A percentile compares a stretch with the other conserved stretches of the same genome.
Conservation (phyloP, 257 asterid species). For the Jacaranda mimosifolia region DNA sequence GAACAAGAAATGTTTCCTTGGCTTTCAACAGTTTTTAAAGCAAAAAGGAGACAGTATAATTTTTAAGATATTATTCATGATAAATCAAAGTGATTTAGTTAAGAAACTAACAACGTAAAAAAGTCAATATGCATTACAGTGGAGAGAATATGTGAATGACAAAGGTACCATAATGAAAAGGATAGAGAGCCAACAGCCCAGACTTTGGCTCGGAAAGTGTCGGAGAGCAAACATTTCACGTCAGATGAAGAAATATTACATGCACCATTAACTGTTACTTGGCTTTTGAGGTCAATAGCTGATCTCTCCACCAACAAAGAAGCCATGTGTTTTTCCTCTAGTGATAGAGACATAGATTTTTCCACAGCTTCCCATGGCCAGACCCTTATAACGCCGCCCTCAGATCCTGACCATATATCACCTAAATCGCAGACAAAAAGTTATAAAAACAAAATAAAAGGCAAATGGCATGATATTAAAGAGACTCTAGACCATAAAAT, state of each 20-base stretch:
- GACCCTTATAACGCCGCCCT: constrained; percentile 74
- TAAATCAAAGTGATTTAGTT: not conserved
- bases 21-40: too few species aligned
- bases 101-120: not conserved
- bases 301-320: constrained; percentile 86
- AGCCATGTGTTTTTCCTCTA: constrained; percentile 90
- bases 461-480: not conserved
- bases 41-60: not conserved
- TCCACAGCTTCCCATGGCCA: constrained; percentile 95
- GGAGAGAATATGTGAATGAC: constrained; percentile 9
- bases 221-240: constrained; percentile 75
- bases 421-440: constrained; percentile 55
- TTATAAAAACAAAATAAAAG: not conserved
- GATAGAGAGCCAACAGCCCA: constrained; percentile 86
- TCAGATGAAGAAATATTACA: constrained; percentile 89
- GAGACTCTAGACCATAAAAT: not conserved
- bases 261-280: constrained; percentile 85
- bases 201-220: constrained; percentile 67
- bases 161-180: constrained; percentile 82
- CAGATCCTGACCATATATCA: constrained; percentile 96
- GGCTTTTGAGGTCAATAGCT: constrained; percentile 76
- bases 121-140: not conserved
- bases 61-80: constrained; percentile 3
- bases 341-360: constrained; percentile 76
- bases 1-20: too few species aligned